Evolutionary conservation across 768 basidiomycete genomes (phyloP), one percentile per base, ranked within the genome.

Genomic region (Kwoniella heveanensis): DNA sequence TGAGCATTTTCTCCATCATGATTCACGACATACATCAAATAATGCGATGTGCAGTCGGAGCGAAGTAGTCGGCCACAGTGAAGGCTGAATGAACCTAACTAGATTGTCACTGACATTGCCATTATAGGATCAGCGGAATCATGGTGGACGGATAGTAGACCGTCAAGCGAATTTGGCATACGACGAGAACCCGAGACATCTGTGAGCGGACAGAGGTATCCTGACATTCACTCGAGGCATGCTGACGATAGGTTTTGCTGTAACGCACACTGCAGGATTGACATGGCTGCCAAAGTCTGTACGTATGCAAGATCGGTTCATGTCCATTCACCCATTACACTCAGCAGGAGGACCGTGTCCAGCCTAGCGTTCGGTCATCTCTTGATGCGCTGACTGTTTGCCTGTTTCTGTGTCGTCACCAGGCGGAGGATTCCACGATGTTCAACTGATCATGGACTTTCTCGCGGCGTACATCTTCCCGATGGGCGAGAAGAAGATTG

Each of bases 361-460:
- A 22, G 17, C 32, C 32, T 36, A 7, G 13, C 13, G 13, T 36
- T 36, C 32, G 7, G 13, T 36, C 32, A 36, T 13, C 44, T 55
- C 54, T 55, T 12, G 17, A 26, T n/a, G n/a, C n/a, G n/a, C n/a
- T n/a, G n/a, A n/a, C n/a, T n/a, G n/a, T n/a, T n/a, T n/a, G n/a
- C n/a, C n/a, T n/a, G n/a, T n/a, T n/a, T 32, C 32, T 5, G 32
- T 5, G 13, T 56, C 39, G 5, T 10, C 25, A 39, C 1, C 68
- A 85, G 85, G 78, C 9, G 91, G 90, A 1, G 88, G 90, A 0
- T 86, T 87, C 1, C 81, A 84, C 37, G 92, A 94, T 71, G 84
- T 92, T 7, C 88, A 88, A 0, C 87, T 88, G 80, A 77, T 94
- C 62, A 88, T 92, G 56, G 90, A 93, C 74, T 88, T 90, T 61